Evolutionary conservation across 768 basidiomycete species (phyloP), one percentile per base, ranked within the genome.

Genomic region (Neoboletus magnificus): DNA sequence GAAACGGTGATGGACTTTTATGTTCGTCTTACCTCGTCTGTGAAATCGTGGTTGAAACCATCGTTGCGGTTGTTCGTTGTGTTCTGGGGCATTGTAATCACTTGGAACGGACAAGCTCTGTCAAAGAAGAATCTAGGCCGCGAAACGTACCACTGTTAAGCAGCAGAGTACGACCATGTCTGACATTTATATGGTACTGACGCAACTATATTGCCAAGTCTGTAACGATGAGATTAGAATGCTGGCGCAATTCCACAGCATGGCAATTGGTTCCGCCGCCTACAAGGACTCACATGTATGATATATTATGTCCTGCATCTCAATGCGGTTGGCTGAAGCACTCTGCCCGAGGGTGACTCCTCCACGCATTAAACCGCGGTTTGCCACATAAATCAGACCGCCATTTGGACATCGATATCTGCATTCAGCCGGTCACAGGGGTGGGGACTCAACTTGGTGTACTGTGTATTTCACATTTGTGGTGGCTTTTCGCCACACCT

Each of bases 1-100:
- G 58, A 54, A 46, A 44, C 15, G 32, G 45, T 3, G 49, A 56
- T 7, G 30, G 18, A 11, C 5, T 16, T 27, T n/a, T 16, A 10
- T n/a, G 43, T 37, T 45, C 29, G 27, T 22, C 50, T 48, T 49
- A 68, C 68, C 60, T 70, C 66, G 43, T 69, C 68, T 0, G 68
- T 70, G 47, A 69, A 69, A 44, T 68, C 52, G 18, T 66, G 68
- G 37, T 70, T 70, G 53, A 47, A 69, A 27, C 66, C 69, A 42
- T 60, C 69, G 20, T 58, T 40, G 33, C 55, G 46, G 56, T 5
- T 11, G 32, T 47, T 57, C n/a, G 57, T 20, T n/a, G 22, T 11
- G 47, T 56, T 59, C 50, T 55, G 64, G 41, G 66, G 33, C 66
- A 70, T 70, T 29, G 37, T 37, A 40, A 23, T 48, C 16, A 20